Base-by-base conservation (phyloP, 164 flowering plant genomes). In the Tetracentron sinense region DNA sequence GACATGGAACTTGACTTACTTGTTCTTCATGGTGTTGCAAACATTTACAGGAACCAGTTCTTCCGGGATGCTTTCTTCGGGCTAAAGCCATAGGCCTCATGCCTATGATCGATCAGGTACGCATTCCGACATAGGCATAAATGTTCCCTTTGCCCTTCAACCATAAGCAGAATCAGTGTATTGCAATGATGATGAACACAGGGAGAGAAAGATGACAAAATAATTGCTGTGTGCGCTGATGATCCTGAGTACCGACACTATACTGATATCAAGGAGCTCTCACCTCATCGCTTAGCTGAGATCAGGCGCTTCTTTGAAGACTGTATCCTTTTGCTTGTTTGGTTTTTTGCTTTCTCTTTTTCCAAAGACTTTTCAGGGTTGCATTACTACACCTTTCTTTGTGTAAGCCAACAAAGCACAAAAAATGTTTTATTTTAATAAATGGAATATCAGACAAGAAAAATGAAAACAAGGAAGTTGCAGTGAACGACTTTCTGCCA, bases 141-240 rank as follows among this genome's bases (percentile, higher is more conserved):
- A 6, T 56, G 2, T 19, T 35, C 21, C 52, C 33, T 54, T 67
- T 26, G 15, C 31, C 35, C n/a, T 53, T 27, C 23, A 22, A 38
- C 44, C 14, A 10, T 3, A 21, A n/a, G 42, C 48, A 46, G 12
- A 25, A 55, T 35, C 17, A 35, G 44, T 53, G n/a, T 53, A n/a
- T 46, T 49, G n/a, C 69, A 42, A 59, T 50, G 12, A 28, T 46
- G 27, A 54, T 56, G 52, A 42, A 49, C 20, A 33, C 72, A 88
- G 88, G 95, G 95, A 46, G 95, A 88, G 65, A 88, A 86, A 74
- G 95, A 88, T 77, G 95, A 88, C 82, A 88, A 88, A 69, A 88
- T 88, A 25, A 88, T 88, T 64, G 94, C 94, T 22, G 94, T 88
- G 19, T 88, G 94, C 67, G 90, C 90, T 48, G 94, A 88, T 78